These are phyloP conservation scores for Clathrus columnatus DNA, from an alignment of 768 basidiomycete species.

Conservation along the genomic window DNA sequence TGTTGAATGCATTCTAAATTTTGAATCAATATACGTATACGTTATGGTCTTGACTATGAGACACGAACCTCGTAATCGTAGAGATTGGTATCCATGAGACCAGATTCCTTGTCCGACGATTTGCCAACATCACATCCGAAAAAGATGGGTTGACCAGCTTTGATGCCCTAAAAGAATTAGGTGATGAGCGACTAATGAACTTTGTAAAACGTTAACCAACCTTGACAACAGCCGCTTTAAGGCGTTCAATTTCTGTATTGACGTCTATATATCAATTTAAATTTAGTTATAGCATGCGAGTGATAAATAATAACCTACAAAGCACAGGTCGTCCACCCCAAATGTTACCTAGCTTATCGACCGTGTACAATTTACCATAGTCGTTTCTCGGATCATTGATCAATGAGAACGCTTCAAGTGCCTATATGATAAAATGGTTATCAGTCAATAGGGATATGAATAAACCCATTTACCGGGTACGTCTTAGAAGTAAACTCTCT, in stretches of 20 bases:
- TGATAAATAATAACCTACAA: conserved; percentile 43
- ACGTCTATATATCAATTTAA: conserved; percentile 47
- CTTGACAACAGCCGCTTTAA: conserved; percentile 78
- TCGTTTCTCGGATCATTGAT: conserved; percentile 91
- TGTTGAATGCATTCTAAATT: conserved; percentile 75
- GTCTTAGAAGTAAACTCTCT: conserved; percentile 50
- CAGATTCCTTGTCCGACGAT: conserved; percentile 57
- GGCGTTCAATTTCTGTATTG: conserved; percentile 72
- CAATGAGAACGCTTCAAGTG: conserved; percentile 76
- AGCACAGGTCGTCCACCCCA: conserved; percentile 80
- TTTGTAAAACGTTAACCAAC: conserved; percentile 21
- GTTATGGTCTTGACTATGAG: neutral
- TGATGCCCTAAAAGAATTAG: conserved; percentile 44
- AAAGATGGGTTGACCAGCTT: conserved; percentile 84
- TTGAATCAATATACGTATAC: neutral
- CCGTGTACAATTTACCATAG: conserved; percentile 78
- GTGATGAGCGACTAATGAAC: neutral
- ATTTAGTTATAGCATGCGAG: neutral
- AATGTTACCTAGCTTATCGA: conserved; percentile 87
- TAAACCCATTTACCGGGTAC: conserved; percentile 36
- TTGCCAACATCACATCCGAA: conserved; percentile 96
- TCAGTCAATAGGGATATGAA: neutral
- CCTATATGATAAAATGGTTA: conserved; percentile 27
- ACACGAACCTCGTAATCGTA: conserved; percentile 68
- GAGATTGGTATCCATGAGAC: conserved; percentile 81